phyloP scores from a whole-genome alignment of 768 basidiomycete genomes.

The Vararia minispora region DNA sequence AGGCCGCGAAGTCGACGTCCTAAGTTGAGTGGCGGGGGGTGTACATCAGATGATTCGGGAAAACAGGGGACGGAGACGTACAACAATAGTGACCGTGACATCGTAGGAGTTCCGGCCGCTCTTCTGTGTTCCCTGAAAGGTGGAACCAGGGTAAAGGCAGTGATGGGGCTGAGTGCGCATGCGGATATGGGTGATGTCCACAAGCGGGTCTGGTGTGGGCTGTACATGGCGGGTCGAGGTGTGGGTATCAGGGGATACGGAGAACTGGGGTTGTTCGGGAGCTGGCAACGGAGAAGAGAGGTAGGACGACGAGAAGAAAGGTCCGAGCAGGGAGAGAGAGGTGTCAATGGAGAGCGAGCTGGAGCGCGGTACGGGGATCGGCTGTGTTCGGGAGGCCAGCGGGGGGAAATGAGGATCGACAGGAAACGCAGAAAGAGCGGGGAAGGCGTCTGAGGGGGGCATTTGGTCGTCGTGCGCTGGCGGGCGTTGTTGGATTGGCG shows the following conservation, averaged over 20 bases:
- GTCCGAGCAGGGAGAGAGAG: constrained; percentile 17
- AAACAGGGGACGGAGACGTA: constrained; percentile 31
- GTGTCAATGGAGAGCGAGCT: constrained; percentile 26
- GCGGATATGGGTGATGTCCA: constrained; percentile 70
- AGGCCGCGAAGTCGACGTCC: constrained; percentile 85
- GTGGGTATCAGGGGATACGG: constrained; percentile 14
- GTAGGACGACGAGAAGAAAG: constrained; percentile 9
- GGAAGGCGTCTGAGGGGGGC: too few species aligned
- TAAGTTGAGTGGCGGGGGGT: too few species aligned
- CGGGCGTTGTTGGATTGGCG: too few species aligned
- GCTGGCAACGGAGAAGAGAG: constrained; percentile 14
- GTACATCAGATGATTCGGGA: constrained; percentile 1
- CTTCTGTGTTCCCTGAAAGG: constrained; percentile 88
- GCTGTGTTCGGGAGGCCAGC: constrained; percentile 4
- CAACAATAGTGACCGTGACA: constrained; percentile 85
- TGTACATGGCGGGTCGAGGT: constrained; percentile 11
- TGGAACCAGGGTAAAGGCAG: constrained; percentile 80
- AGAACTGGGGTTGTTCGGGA: constrained; percentile 24
- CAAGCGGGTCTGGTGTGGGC: constrained; percentile 37
- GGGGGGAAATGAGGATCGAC: neutral
- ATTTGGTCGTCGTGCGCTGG: too few species aligned
- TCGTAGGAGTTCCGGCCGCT: constrained; percentile 91
- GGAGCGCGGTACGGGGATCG: constrained; percentile 2
- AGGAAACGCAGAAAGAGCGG: too few species aligned
- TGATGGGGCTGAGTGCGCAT: constrained; percentile 62